Conservation (phyloP, 2,329 filamentous ascomycete genomes). For the Xylaria multiplex region DNA sequence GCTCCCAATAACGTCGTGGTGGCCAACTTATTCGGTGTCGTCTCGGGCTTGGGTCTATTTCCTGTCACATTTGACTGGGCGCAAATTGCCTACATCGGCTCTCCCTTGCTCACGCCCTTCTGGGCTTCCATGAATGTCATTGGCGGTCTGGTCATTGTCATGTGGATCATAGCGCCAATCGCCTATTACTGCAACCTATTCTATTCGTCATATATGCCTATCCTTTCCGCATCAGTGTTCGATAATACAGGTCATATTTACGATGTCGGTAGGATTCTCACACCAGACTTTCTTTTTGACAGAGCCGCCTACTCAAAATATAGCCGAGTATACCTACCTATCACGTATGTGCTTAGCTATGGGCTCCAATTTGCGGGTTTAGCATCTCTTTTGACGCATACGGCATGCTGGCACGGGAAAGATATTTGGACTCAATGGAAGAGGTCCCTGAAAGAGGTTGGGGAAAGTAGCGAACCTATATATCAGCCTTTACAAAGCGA, state of each 20-base stretch:
- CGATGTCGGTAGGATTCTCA: slow-evolving; percentile 83
- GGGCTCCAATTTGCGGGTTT: slow-evolving; percentile 86
- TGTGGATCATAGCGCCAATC: slow-evolving; percentile 85
- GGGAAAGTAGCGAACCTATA: slow-evolving; percentile 57
- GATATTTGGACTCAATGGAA: slow-evolving; percentile 84
- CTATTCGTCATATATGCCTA: slow-evolving; percentile 86
- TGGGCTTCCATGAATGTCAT: slow-evolving; percentile 89
- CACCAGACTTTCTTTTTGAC: slow-evolving; percentile 81
- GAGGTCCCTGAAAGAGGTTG: slow-evolving; percentile 72
- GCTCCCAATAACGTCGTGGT: slow-evolving; percentile 86
- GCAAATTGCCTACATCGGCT: slow-evolving; percentile 88
- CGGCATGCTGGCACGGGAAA: slow-evolving; percentile 82
- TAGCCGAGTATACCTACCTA: slow-evolving; percentile 84
- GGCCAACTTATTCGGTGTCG: slow-evolving; percentile 85
- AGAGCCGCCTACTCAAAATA: slow-evolving; percentile 80
- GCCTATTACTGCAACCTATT: slow-evolving; percentile 84
- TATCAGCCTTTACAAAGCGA: slow-evolving; percentile 62
- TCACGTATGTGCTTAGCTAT: slow-evolving; percentile 88
- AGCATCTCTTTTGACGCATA: slow-evolving; percentile 82
- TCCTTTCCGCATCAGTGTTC: slow-evolving; percentile 84
- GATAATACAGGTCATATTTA: slow-evolving; percentile 85
- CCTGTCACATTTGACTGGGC: slow-evolving; percentile 93
- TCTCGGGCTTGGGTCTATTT: slow-evolving; percentile 85
- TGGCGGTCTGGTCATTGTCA: slow-evolving; percentile 80
- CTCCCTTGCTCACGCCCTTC: slow-evolving; percentile 83